phyloP scores from a whole-genome alignment of 805 yeast genomes.

The Candida silvicultrix region DNA sequence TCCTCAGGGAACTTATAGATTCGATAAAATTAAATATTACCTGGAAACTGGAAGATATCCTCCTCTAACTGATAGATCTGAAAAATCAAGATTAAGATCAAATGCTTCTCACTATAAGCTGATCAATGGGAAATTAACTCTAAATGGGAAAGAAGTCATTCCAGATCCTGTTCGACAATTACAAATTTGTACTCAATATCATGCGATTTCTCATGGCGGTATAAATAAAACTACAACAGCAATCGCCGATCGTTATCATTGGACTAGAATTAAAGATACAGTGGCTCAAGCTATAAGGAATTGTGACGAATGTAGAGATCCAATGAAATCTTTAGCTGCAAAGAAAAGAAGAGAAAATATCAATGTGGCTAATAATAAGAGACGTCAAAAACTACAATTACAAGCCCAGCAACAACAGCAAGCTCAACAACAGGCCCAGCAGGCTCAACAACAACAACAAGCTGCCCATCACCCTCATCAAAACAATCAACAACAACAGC shows the following conservation, averaged over 20 bases:
- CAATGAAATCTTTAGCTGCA: slow-evolving; percentile 8
- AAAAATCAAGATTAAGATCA: slow-evolving; percentile 81
- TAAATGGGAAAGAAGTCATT: slow-evolving; percentile 80
- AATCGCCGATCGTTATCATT: slow-evolving; percentile 76
- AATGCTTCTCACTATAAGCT: slow-evolving; percentile 72
- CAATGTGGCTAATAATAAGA: background rate
- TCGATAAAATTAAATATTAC: slow-evolving; percentile 72
- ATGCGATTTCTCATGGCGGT: slow-evolving; percentile 70
- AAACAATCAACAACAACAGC: background rate
- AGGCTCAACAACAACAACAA: background rate
- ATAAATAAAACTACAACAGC: slow-evolving; percentile 80
- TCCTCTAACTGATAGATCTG: slow-evolving; percentile 71
- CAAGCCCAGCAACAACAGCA: background rate
- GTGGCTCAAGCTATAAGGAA: slow-evolving; percentile 72
- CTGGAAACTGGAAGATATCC: slow-evolving; percentile 85
- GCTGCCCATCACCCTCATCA: too few relatives aligned
- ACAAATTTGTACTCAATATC: slow-evolving; percentile 67
- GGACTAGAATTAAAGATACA: slow-evolving; percentile 87
- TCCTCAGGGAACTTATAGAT: slow-evolving; percentile 53
- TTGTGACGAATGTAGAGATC: slow-evolving; percentile 58
- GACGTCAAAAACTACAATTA: background rate
- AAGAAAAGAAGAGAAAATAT: slow-evolving; percentile 12
- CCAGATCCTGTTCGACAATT: slow-evolving; percentile 69
- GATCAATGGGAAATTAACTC: slow-evolving; percentile 63
- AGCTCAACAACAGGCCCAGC: background rate